phyloP scores from a whole-genome alignment of 2,329 filamentous ascomycete species.

The Ascocoryne sarcoides region DNA sequence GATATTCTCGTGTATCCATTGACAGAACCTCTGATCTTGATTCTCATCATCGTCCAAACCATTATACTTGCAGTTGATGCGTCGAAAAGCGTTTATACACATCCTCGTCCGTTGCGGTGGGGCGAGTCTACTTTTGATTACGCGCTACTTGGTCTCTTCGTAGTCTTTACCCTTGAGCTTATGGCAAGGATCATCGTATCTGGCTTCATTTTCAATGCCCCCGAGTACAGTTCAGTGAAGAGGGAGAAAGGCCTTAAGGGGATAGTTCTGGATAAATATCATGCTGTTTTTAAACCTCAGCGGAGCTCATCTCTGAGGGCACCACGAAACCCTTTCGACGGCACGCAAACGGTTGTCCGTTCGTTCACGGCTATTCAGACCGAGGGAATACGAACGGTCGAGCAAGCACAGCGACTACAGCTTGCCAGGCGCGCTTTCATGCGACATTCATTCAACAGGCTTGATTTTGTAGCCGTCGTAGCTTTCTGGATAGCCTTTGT shows the following conservation, averaged over 20 bases:
- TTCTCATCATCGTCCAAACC: constrained; percentile 82
- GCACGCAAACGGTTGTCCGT: constrained; percentile 19
- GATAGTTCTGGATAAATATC: constrained; percentile 67
- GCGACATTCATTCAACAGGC: constrained; percentile 87
- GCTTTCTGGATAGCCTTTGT: constrained; percentile 89
- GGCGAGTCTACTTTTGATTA: constrained; percentile 37
- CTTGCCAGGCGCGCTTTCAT: constrained; percentile 87
- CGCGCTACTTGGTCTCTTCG: constrained; percentile 71
- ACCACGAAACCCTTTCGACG: constrained; percentile 15
- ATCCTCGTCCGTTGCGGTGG: constrained; percentile 55
- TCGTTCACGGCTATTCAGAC: constrained; percentile 54
- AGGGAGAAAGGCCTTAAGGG: constrained; percentile 57
- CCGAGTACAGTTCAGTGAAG: constrained; percentile 72
- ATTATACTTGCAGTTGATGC: constrained; percentile 82
- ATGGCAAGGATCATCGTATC: constrained; percentile 82
- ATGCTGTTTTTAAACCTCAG: constrained; percentile 72
- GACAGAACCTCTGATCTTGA: constrained; percentile 76
- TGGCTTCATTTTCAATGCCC: constrained; percentile 81
- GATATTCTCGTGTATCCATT: constrained; percentile 78
- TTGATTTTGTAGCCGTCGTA: constrained; percentile 91
- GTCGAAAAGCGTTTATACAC: constrained; percentile 57
- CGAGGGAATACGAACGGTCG: constrained; percentile 49
- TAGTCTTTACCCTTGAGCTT: constrained; percentile 83
- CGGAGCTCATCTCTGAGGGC: constrained; percentile 39
- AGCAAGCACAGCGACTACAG: constrained; percentile 73